Conservation (phyloP, 805 yeast genomes). For the Cyberlindnera americana region DNA sequence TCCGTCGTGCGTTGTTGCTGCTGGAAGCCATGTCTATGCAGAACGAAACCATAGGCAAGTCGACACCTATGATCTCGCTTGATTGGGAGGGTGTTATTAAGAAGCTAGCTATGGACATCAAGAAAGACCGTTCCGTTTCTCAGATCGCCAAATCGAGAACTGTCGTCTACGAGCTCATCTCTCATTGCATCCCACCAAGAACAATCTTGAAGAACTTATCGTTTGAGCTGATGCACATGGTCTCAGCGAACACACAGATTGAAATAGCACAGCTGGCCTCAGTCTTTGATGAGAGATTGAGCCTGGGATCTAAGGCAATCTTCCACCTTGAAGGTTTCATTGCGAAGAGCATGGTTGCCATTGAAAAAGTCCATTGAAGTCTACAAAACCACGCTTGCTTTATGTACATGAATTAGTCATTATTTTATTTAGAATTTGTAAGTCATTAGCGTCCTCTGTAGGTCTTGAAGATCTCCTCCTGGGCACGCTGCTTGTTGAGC, state of each 20-base stretch:
- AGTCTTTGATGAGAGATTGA: conserved; percentile 76
- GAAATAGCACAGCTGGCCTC: conserved; percentile 59
- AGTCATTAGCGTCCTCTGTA: conserved; percentile 54
- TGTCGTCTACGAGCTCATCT: conserved; percentile 72
- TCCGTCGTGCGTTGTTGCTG: conserved; percentile 73
- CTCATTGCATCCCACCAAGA: conserved; percentile 92
- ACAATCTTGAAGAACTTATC: conserved; percentile 65
- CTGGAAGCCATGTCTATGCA: conserved; percentile 81
- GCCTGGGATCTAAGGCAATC: conserved; percentile 83
- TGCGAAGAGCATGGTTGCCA: conserved; percentile 78
- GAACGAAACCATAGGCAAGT: conserved; percentile 45
- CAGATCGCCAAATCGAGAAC: conserved; percentile 54
- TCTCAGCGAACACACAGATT: conserved; percentile 32
- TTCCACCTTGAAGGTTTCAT: conserved; percentile 94
- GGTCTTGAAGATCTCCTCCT: conserved; percentile 49
- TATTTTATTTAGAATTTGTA: too few species aligned
- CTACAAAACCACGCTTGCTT: not conserved
- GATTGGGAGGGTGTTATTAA: conserved; percentile 89
- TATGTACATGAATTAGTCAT: conserved; percentile 10
- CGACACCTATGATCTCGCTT: conserved; percentile 57
- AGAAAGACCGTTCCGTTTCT: conserved; percentile 61
- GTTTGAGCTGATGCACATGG: conserved; percentile 39
- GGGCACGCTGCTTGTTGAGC: conserved; percentile 49
- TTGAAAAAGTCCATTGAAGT: conserved; percentile 39
- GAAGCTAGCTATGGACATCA: conserved; percentile 57